A percentile compares a stretch with the other conserved stretches of the same genome.
phyloP scores from a whole-genome alignment of 139 green algal species.

The Tetraselmis chui region DNA sequence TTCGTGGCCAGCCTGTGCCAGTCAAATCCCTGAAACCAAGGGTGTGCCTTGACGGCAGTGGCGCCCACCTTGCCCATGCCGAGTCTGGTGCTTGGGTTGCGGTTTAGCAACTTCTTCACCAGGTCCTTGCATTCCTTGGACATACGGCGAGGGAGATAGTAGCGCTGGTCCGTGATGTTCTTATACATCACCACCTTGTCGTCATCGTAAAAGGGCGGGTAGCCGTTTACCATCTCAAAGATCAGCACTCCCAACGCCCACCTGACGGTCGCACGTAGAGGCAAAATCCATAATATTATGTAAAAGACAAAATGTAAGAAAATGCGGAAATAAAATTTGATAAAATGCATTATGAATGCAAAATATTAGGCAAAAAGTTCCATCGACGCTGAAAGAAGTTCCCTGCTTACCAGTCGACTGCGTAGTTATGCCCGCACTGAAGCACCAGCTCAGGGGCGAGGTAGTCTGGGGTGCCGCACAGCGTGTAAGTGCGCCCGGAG shows the following conservation, averaged over 20 bases:
- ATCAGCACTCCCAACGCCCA: slow-evolving; percentile 88
- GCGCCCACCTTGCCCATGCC: slow-evolving; percentile 52
- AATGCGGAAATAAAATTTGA: background rate
- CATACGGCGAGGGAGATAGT: background rate
- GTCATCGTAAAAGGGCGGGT: slow-evolving; percentile 80
- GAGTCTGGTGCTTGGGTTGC: slow-evolving; percentile 59
- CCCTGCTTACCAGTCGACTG: slow-evolving; percentile 78
- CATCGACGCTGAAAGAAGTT: background rate
- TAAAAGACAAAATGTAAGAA: background rate
- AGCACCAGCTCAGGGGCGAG: slow-evolving; percentile 86
- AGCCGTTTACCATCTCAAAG: slow-evolving; percentile 79
- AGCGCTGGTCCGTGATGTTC: slow-evolving; percentile 53
- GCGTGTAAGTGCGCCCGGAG: slow-evolving; percentile 76
- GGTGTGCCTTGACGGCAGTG: slow-evolving; percentile 69
- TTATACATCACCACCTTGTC: slow-evolving; percentile 79
- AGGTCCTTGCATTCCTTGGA: slow-evolving; percentile 54
- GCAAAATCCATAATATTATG: background rate
- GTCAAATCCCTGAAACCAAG: slow-evolving; percentile 85
- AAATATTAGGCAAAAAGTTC: background rate
- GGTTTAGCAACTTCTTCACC: slow-evolving; percentile 64
- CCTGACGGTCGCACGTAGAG: slow-evolving; percentile 29
- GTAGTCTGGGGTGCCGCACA: slow-evolving; percentile 95
- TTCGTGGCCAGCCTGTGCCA: slow-evolving; percentile 63
- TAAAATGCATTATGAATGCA: background rate
- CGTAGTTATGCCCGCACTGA: slow-evolving; percentile 63